Evolutionary conservation across 352 stramenopile genomes (phyloP).

Genomic region (Globisporangium carolinianum): DNA sequence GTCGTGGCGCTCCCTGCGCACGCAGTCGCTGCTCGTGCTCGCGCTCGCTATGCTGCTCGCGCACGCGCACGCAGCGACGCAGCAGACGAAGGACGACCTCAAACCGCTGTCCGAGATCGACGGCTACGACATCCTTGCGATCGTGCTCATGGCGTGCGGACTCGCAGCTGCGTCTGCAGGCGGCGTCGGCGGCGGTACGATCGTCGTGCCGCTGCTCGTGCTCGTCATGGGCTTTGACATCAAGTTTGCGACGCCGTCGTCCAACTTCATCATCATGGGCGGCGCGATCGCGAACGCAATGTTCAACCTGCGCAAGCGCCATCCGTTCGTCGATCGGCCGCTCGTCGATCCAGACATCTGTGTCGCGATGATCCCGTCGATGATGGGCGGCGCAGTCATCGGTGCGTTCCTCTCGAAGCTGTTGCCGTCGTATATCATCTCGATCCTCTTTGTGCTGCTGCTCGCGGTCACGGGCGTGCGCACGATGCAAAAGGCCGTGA

Average conservation of each 20-base stretch:
- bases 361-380: constrained; percentile 54
- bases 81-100: constrained; percentile 14
- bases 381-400: constrained; percentile 49
- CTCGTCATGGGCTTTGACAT: constrained; percentile 64
- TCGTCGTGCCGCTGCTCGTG: constrained; percentile 53
- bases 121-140: constrained; percentile 30
- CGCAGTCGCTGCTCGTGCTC: background rate
- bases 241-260: constrained; percentile 52
- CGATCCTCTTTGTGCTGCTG: constrained; percentile 43
- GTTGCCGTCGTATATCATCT: constrained; percentile 52
- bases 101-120: constrained; percentile 32
- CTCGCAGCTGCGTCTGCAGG: constrained; percentile 41
- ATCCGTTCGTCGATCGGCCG: constrained; percentile 45
- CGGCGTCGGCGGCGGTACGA: constrained; percentile 38
- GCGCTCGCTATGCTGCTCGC: background rate
- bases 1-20: background rate
- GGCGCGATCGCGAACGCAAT: constrained; percentile 52
- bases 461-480: constrained; percentile 26
- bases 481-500: constrained; percentile 25
- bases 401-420: constrained; percentile 52
- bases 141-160: constrained; percentile 41
- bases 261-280: constrained; percentile 60
- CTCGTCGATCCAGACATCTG: constrained; percentile 51
- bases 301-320: constrained; percentile 58
- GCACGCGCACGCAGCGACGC: background rate